A percentile compares a stretch with the other conserved stretches of the same genome.
Evolutionary conservation across 1,284 basidiomycete genomes (phyloP).

Genomic region (Cryptococcus sp.): DNA sequence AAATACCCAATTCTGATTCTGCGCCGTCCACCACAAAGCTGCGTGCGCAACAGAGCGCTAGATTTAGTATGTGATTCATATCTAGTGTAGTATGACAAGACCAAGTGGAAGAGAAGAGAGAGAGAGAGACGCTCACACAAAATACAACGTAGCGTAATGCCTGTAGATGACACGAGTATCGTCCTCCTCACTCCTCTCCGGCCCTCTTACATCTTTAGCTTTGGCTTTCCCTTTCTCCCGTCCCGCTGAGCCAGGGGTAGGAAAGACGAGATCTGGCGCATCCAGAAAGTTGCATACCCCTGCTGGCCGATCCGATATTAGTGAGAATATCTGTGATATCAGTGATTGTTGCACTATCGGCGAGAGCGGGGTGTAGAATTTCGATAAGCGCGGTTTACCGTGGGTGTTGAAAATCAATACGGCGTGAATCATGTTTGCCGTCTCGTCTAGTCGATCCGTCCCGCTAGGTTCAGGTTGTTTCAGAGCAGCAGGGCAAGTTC

Average conservation of each 20-base stretch:
- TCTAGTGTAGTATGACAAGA: background rate
- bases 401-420: constrained; percentile 68
- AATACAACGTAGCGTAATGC: constrained; percentile 91
- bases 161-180: constrained; percentile 57
- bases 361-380: constrained; percentile 89
- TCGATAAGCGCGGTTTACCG: constrained; percentile 84
- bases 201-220: constrained; percentile 21
- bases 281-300: constrained; percentile 90
- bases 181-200: constrained; percentile 37
- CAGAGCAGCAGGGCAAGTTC: too few species aligned
- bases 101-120: background rate
- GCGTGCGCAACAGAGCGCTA: background rate
- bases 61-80: too few species aligned
- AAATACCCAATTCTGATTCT: constrained; percentile 92
- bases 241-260: constrained; percentile 29
- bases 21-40: constrained; percentile 88
- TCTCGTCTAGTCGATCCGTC: background rate
- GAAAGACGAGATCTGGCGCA: constrained; percentile 71
- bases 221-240: constrained; percentile 17
- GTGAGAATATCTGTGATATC: constrained; percentile 79
- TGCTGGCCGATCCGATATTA: constrained; percentile 72
- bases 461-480: too few species aligned
- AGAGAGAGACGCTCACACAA: constrained; percentile 59
- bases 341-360: constrained; percentile 67
- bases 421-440: constrained; percentile 76